Base-by-base conservation (phyloP, 257 asterid genomes). In the Fraxinus anomala region DNA sequence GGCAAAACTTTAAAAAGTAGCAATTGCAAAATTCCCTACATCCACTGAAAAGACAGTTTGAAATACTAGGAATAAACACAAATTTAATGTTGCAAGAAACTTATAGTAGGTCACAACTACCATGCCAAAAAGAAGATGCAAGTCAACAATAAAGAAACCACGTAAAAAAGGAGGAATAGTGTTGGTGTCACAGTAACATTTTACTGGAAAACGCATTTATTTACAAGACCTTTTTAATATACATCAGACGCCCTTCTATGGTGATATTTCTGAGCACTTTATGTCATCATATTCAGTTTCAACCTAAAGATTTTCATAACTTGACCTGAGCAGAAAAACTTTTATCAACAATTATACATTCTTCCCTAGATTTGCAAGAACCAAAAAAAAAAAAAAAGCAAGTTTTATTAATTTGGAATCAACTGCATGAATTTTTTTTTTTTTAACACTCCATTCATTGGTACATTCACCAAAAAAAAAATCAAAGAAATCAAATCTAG, bases 281-380 rank as follows among this genome's bases (percentile, higher is more conserved):
- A 76, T 31, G 21, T 42, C 47, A 66, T 47, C 23, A 61, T 61
- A 34, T 26, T 24, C 69, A 34, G 1, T 71, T 71, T 30, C 39
- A 54, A 54, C 76, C 76, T 21, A 77, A 16, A 34, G 8, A 72
- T 40, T 40, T 33, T 34, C 33, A 79, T 72, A 16, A 68, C 51
- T 16, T 23, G 16, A 44, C 51, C 51, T 44, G 16, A 44, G 51
- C 4, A 17, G 9, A 68, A 74, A 31, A 40, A 33, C 68, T 30
- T n/a, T 28, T 23, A 26, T 56, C 9, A 59, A 33, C 23, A 5
- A 9, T 28, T 26, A 40, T n/a, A 39, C 13, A 21, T 65, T 28
- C 66, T 42, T 76, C 66, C 72, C 21, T 30, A 40, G 36, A 67
- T 65, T 37, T 42, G 37, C 10, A 4, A 51, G 6, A 51, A 51